A percentile compares a stretch with the other conserved stretches of the same genome.
These are phyloP conservation scores for Lachnellula suecica DNA, from an alignment of 2,329 filamentous ascomycete species.

Conservation along the genomic window DNA sequence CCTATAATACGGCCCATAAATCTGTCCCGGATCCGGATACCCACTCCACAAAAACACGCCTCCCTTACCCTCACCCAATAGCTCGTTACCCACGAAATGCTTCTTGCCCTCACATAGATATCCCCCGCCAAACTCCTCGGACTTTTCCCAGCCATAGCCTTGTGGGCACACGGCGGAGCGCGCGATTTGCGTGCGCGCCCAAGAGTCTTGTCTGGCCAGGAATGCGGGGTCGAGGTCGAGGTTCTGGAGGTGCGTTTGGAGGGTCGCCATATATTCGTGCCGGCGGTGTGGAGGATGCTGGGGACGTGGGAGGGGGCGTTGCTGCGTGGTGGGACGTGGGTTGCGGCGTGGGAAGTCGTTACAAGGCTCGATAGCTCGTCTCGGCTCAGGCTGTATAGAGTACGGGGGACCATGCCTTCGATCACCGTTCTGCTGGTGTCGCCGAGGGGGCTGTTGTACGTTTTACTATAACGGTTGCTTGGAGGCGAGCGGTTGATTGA, in stretches of 20 bases:
- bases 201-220: background rate
- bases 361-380: too few species aligned
- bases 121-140: background rate
- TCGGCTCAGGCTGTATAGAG: background rate
- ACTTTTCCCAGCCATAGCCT: background rate
- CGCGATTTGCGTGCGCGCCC: background rate
- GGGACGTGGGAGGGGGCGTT: background rate
- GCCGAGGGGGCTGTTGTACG: background rate
- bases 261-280: background rate
- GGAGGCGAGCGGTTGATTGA: background rate
- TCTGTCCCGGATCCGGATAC: background rate
- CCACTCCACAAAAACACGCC: background rate
- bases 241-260: background rate
- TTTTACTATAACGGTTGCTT: background rate
- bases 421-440: background rate
- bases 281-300: background rate
- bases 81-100: background rate
- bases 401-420: background rate
- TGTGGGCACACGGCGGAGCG: background rate
- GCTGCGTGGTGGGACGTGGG: background rate
- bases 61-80: constrained; percentile 3
- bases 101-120: background rate
- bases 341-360: background rate
- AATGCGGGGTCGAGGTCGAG: background rate
- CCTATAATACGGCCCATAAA: background rate